Evolutionary conservation across 306 rosid genomes (phyloP), one percentile per base, ranked within the genome.

Genomic region (Biancaea sappan): DNA sequence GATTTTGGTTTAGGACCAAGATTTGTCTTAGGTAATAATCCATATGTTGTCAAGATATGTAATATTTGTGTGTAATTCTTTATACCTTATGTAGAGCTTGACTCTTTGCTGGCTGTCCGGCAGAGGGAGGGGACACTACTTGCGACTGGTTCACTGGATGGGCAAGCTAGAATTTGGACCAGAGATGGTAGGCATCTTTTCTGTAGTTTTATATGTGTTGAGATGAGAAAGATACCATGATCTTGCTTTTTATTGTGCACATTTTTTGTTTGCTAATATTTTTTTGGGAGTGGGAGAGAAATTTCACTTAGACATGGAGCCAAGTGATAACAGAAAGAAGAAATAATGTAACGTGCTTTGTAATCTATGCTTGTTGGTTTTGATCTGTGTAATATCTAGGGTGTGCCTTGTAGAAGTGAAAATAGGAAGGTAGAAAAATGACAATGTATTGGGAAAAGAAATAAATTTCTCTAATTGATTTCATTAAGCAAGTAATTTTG

Each of bases 101-200:
- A n/a, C n/a, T n/a, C n/a, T n/a, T n/a, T n/a, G 19, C 11, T 0
- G 34, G 35, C 53, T 59, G 34, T 70, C 19, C 32, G 75, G 22
- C 83, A 94, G 97, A 92, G 88, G 62, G 97, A 94, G 66, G 98
- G 96, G 67, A 85, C 96, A 13, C 88, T 91, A 69, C 97, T 94
- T 72, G 98, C 98, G 63, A 94, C 98, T 28, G 98, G 98, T 82
- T 91, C 97, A 1, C 89, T 88, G 51, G 98, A 94, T 73, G 98
- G 98, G 71, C 97, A 94, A 76, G 98, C 98, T 76, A 86, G 98
- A 89, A 85, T 94, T 78, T 94, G 98, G 98, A 77, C 77, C 57
- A 81, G 90, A 19, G 85, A 73, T 80, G 98, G 97, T 94, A 84
- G 65, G 84, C 70, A 18, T 58, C 69, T 8, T 67, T 72, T 67